Evolutionary conservation across 805 yeast species (phyloP), one percentile per base, ranked within the genome.

Genomic region (Metschnikowia gelsemii): DNA sequence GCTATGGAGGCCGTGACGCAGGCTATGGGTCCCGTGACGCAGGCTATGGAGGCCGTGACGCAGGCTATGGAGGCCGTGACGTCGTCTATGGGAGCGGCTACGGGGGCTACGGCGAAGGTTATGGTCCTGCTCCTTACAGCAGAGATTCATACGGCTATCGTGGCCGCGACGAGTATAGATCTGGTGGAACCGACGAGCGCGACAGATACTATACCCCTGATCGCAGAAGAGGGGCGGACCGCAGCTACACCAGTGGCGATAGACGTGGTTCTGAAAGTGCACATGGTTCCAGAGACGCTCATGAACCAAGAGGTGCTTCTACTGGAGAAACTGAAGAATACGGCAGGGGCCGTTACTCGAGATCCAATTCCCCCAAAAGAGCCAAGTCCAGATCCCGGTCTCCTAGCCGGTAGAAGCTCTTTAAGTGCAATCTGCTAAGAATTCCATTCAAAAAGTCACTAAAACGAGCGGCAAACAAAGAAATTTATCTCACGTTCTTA

Each of bases 351-450:
- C 58, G 63, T 20, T 60, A 53, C 35, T 56, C 64, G 4, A 55
- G 69, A 41, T 59, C 68, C 20, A 66, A 65, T 13, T 61, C 69
- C 9, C 57, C 49, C 6, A 57, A 60, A 50, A 59, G 70, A 39
- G 64, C 62, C 17, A 58, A 64, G 43, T 64, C 70, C 34, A 59
- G 72, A 52, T 67, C 73, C 17, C 72, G 73, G 9, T 57, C 61
- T 22, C 57, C 61, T 27, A 50, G 55, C 36, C 52, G 57, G n/a
- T n/a, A n/a, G n/a, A n/a, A n/a, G n/a, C n/a, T n/a, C n/a, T n/a
- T n/a, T n/a, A n/a, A n/a, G n/a, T n/a, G n/a, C n/a, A n/a, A n/a
- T n/a, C n/a, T n/a, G n/a, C n/a, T 16, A 4, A 14, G 17, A 4
- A n/a, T 16, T 14, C 18, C n/a, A 16, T 12, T 16, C 45, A 13